Base-by-base conservation (phyloP, 805 yeast species). In the Candida germanica region DNA sequence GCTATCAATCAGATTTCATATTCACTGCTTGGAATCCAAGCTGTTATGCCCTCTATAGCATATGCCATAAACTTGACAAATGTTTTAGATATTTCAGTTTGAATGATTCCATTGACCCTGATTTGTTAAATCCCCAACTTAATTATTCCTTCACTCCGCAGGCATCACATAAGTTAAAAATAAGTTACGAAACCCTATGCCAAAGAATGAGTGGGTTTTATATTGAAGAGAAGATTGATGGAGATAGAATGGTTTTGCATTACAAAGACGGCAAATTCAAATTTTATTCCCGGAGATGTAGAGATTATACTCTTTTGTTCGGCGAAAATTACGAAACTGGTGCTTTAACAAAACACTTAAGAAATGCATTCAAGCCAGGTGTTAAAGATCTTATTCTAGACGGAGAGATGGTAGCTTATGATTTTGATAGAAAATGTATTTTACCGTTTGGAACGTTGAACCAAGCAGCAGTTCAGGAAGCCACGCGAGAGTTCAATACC, bases 351-450 rank as follows among this genome's bases (percentile, higher is more conserved):
- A 72, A 69, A 29, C 66, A 75, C 46, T 50, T 84, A 24, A 45
- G 53, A 11, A 52, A 67, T 5, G 63, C 70, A 2, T 66, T 73
- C 40, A 54, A 66, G 6, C 59, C 58, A 4, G 59, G 50, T 22
- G 61, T 75, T 4, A 53, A 55, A 5, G 54, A 58, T 45, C 44
- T 66, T 15, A 69, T 83, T 5, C 51, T 91, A 4, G 98, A 91
- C 60, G 97, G 98, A 0, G 98, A 91, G 58, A 86, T 91, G 91
- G 80, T 91, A 2, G 87, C 94, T 0, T 88, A 78, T 72, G 96
- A 89, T 57, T 75, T 77, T 35, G 64, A 58, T 30, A 59, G 68
- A 38, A 54, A 73, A 23, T 61, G 62, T 1, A 67, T 87, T 3
- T 61, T 88, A 15, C 95, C 96, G 0, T 87, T 87, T 63, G 94